Base-by-base conservation (phyloP, 805 yeast genomes). In the Torulaspora gathmanii region DNA sequence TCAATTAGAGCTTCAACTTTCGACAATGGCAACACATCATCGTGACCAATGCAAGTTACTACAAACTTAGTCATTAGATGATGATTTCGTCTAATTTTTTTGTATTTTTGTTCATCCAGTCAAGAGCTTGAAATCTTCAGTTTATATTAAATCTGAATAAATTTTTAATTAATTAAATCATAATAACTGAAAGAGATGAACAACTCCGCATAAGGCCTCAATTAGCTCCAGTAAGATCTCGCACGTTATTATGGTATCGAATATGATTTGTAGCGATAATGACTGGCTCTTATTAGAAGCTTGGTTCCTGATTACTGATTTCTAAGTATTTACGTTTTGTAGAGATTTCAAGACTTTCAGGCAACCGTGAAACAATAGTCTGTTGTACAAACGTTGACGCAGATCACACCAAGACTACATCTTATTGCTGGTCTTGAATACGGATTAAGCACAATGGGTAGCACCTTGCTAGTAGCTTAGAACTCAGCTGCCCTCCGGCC, bases 31-130 rank as follows among this genome's bases (percentile, higher is more conserved):
- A 48, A 42, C 19, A 12, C 25, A 27, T 35, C 44, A 13, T 45
- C 43, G 34, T 51, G 56, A 33, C 48, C 49, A 31, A 56, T 54
- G 23, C 41, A 45, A 33, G 56, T 52, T 13, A 50, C 44, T 9
- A 50, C 54, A 27, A 44, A 47, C 6, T 9, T 27, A n/a, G 47
- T 37, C 50, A 46, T 46, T 11, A 29, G n/a, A 9, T 16, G 19
- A 26, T 27, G 15, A 10, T 22, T 27, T 27, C 9, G n/a, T 27
- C 27, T 6, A 7, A 27, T 13, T 9, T 27, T 13, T 12, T 26
- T 19, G 22, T 22, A 15, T 11, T 17, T 23, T 25, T 28, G 33
- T 31, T 41, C 44, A 41, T 41, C 44, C 35, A 34, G 44, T 27
- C 13, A 11, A 15, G 34, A 15, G 25, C 7, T 16, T 27, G 30